These are phyloP conservation scores for Barnettozyma salicaria DNA, from an alignment of 805 yeast genomes.

Conservation along the genomic window DNA sequence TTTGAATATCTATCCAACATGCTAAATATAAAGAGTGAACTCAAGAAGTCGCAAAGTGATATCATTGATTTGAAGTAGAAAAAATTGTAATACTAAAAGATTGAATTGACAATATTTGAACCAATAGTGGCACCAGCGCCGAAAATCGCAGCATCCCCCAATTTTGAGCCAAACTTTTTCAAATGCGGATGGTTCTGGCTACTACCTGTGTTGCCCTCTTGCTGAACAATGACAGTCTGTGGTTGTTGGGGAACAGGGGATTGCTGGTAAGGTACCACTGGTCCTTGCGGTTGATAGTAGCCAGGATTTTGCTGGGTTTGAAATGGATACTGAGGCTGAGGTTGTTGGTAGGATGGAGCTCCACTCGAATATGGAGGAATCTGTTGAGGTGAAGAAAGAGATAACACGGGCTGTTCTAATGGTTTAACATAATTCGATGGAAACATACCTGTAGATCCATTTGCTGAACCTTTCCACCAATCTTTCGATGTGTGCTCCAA, in stretches of 20 bases:
- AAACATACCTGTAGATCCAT: slow-evolving; percentile 69
- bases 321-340: no score
- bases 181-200: slow-evolving; percentile 21
- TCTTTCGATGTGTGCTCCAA: slow-evolving; percentile 70
- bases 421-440: slow-evolving; percentile 78
- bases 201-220: slow-evolving; percentile 24
- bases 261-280: slow-evolving; percentile 26
- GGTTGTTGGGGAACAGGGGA: slow-evolving; percentile 29
- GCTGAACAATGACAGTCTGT: slow-evolving; percentile 26
- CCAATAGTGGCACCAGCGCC: slow-evolving; percentile 98
- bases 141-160: slow-evolving; percentile 89
- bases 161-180: slow-evolving; percentile 67
- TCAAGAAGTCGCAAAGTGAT: no score
- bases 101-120: slow-evolving; percentile 68
- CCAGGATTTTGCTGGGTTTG: slow-evolving; percentile 29
- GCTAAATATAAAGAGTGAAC: no score
- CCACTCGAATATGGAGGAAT: slow-evolving; percentile 33
- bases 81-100: slow-evolving; percentile 37
- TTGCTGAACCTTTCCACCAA: slow-evolving; percentile 83
- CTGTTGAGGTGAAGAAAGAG: slow-evolving; percentile 12
- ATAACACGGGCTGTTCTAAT: slow-evolving; percentile 9
- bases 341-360: slow-evolving; percentile 26
- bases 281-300: slow-evolving; percentile 26
- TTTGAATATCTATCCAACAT: slow-evolving; percentile 2
- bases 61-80: neutral